Base-by-base conservation (phyloP, 2,329 filamentous ascomycete species). In the Penicillium sclerotigenum region DNA sequence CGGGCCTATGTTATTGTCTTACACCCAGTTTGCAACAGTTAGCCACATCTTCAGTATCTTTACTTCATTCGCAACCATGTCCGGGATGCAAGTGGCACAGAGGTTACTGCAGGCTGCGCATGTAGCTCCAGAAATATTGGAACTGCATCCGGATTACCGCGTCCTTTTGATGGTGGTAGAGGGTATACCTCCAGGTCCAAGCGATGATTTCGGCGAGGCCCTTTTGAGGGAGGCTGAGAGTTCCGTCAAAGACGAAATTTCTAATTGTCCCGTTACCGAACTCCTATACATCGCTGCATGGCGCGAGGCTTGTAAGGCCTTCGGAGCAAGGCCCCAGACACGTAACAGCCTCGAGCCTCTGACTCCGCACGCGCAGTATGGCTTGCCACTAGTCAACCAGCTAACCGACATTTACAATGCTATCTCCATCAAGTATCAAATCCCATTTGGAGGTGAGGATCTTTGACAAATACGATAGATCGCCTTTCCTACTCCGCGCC, bases 391-490 rank as follows among this genome's bases (percentile, higher is more conserved):
- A 0, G 67, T 76, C 11, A 76, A 76, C 48, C 65, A 72, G 2
- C 51, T 75, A 47, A 75, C 73, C 0, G 73, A 76, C 45, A 73
- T 75, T 10, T 75, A 75, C 57, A 76, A 75, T 49, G 72, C 68
- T 1, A 71, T 75, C 31, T 73, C 68, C 1, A 66, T 75, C 29
- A 75, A 75, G 54, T 65, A 74, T 45, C 71, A 74, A 52, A 69
- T 75, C 31, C 73, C 73, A 8, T 59, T 75, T 0, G 73, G 74
- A 5, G 73, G 73, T 14, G 73, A 76, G 53, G 72, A 76, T 56
- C 53, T 76, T 76, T 9, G 70, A 72, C 31, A 74, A 74, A 54
- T 76, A 76, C 54, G 28, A 54, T 8, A 71, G 73, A 3, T 40
- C 68, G 8, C 69, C 73, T 11, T 59, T 65, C 6, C 46, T 75